phyloP scores from a whole-genome alignment of 768 basidiomycete species.

The Mycena capillaripes region DNA sequence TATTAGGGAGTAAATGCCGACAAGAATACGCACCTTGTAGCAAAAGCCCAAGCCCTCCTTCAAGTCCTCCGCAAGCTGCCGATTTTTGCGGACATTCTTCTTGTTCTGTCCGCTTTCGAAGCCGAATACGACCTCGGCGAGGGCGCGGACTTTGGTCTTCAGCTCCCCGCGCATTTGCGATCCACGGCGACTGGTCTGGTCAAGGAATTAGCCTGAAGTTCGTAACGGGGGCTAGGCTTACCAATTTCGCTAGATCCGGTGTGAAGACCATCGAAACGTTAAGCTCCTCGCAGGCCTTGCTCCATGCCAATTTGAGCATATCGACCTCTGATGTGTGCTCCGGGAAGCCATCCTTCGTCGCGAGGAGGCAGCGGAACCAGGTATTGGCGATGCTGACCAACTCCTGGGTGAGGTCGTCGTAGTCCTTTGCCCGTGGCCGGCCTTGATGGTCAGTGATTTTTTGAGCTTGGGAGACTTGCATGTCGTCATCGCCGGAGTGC shows the following conservation, averaged over 20 bases:
- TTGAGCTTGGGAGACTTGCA: not conserved
- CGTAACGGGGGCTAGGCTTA: not conserved
- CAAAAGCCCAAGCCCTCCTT: no score
- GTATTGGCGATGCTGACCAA: conserved; percentile 36
- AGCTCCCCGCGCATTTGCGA: no score
- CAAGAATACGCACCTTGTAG: no score
- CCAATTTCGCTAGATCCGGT: conserved; percentile 35
- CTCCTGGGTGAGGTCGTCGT: conserved; percentile 5
- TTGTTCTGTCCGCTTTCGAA: no score
- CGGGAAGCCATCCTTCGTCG: conserved; percentile 41
- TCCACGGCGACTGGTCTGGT: no score
- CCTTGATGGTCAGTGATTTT: conserved; percentile 3
- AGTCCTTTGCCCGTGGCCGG: conserved; percentile 34
- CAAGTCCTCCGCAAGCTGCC: no score
- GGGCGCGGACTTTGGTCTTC: no score
- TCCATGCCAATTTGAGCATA: not conserved
- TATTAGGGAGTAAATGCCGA: no score
- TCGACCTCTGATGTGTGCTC: conserved; percentile 31
- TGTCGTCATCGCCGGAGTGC: not conserved
- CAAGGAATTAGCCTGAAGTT: no score
- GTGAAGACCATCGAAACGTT: conserved; percentile 21
- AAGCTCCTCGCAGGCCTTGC: conserved; percentile 4
- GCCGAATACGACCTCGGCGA: no score
- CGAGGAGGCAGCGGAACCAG: conserved; percentile 37
- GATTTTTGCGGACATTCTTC: no score